Evolutionary conservation across 2,329 filamentous ascomycete genomes (phyloP).

Genomic region (Aspergillus fischeri): DNA sequence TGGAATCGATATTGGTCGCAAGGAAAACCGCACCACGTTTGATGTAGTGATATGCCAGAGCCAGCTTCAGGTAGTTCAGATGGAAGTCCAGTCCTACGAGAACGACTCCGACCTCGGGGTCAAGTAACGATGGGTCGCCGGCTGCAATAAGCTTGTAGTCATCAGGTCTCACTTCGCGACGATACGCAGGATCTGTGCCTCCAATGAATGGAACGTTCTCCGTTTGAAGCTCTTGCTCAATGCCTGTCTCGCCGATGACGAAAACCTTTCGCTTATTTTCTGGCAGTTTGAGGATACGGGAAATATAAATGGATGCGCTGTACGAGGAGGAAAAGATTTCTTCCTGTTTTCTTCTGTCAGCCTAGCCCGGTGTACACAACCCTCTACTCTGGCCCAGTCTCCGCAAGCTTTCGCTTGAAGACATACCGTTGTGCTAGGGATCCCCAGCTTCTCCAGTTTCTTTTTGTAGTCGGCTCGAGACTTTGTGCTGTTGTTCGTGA

Average conservation of each 20-base stretch:
- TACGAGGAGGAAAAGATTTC: slow-evolving; percentile 97
- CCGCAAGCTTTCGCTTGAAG: background rate
- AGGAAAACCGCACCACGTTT: slow-evolving; percentile 75
- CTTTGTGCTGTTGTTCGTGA: slow-evolving; percentile 99
- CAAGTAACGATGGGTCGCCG: slow-evolving; percentile 66
- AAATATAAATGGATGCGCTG: slow-evolving; percentile 92
- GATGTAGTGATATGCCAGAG: slow-evolving; percentile 81
- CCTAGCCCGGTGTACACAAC: background rate
- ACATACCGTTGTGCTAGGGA: slow-evolving; percentile 64
- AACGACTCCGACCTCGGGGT: slow-evolving; percentile 85
- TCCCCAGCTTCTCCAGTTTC: slow-evolving; percentile 78
- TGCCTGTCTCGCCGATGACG: slow-evolving; percentile 83
- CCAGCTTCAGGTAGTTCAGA: slow-evolving; percentile 89
- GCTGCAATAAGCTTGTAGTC: slow-evolving; percentile 75
- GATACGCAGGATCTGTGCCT: slow-evolving; percentile 74
- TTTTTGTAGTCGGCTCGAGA: slow-evolving; percentile 88
- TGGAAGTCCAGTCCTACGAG: slow-evolving; percentile 90
- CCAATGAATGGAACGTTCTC: slow-evolving; percentile 79
- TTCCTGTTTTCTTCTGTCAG: slow-evolving; percentile 48
- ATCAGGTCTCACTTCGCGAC: slow-evolving; percentile 71
- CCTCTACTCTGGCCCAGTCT: background rate
- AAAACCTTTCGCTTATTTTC: slow-evolving; percentile 86
- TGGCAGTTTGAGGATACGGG: slow-evolving; percentile 78
- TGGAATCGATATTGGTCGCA: slow-evolving; percentile 90
- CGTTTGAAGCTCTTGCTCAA: slow-evolving; percentile 79